Base-by-base conservation (phyloP, 768 basidiomycete genomes). In the Hygrocybe punicea region DNA sequence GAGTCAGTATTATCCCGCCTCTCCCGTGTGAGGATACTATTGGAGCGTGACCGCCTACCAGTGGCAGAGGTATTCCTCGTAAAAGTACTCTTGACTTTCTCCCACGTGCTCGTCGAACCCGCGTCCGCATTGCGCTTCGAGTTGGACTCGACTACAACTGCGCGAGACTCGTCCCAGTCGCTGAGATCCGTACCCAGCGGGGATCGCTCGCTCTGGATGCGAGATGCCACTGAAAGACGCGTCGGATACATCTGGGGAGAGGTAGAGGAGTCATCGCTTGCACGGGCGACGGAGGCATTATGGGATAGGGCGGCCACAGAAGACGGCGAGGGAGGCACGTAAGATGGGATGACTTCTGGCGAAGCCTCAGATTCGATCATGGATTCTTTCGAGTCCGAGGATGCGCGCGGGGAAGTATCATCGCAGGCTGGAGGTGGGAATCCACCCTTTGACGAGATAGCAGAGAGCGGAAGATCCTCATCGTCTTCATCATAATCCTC, bases 41-140 rank as follows among this genome's bases (percentile, higher is more conserved):
- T 91, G 39, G 86, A 84, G 39, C 91, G 84, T 51, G 89, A 91
- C 49, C 90, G 84, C 62, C 89, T 82, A 7, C 90, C 89, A 52
- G 73, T 78, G 51, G 78, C 80, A 42, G 89, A 89, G 35, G 78
- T 81, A 24, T 84, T 82, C 59, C 87, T 77, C 35, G 80, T 79
- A 61, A 93, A 83, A 0, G 85, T 81, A 54, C 75, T 80, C 63
- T 87, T 87, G 51, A 92, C 75, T 67, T 83, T 88, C 59, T 87
- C 83, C 90, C 89, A 92, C 34, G 84, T 73, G 59, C 78, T 82
- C 40, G 79, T 77, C 14, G 80, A 79, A 19, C 76, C 72, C 13
- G 74, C 74, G 48, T 89, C 88, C 23, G 72, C 80, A 58, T 69
- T 76, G 19, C 84, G 81, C 65, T 89, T 89, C 10, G 80, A 71